These are phyloP conservation scores for Cryptococcus sp. DNA, from an alignment of 1,284 basidiomycete genomes.

Conservation along the genomic window DNA sequence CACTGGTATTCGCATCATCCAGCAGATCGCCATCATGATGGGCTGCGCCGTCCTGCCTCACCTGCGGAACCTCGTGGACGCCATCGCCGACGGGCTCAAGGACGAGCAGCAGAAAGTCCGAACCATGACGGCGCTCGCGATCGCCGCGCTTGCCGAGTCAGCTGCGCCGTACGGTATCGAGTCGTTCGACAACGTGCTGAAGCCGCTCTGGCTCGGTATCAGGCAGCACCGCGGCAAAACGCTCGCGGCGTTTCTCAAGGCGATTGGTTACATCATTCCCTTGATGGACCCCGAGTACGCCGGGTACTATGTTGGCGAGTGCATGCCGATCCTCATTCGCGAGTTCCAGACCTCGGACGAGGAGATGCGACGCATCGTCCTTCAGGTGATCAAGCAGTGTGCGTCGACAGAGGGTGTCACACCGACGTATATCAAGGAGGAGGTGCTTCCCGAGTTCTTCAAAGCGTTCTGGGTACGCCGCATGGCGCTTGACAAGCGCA, in stretches of 20 bases:
- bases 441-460: slow-evolving; percentile 99
- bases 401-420: slow-evolving; percentile 96
- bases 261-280: slow-evolving; percentile 98
- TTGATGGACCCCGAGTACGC: slow-evolving; percentile 99
- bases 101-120: slow-evolving; percentile 99
- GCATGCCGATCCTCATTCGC: slow-evolving; percentile 94
- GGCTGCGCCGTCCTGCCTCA: slow-evolving; percentile 98
- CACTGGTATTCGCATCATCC: slow-evolving; percentile 98
- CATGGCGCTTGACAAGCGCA: slow-evolving; percentile 95
- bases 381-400: slow-evolving; percentile 99
- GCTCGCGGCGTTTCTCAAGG: slow-evolving; percentile 95
- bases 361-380: slow-evolving; percentile 99
- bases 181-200: slow-evolving; percentile 96
- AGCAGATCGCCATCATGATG: slow-evolving; percentile 99
- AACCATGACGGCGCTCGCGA: slow-evolving; percentile 95
- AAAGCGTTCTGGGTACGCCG: slow-evolving; percentile 96
- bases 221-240: slow-evolving; percentile 97
- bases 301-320: slow-evolving; percentile 96
- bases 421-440: slow-evolving; percentile 87
- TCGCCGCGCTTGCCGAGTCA: slow-evolving; percentile 96
- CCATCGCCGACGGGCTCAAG: slow-evolving; percentile 89
- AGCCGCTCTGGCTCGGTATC: slow-evolving; percentile 97
- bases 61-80: slow-evolving; percentile 92
- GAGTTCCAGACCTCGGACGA: slow-evolving; percentile 99
- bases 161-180: slow-evolving; percentile 99